Evolutionary conservation across 306 rosid species (phyloP), one percentile per base, ranked within the genome.

Genomic region (Casuarina glauca): DNA sequence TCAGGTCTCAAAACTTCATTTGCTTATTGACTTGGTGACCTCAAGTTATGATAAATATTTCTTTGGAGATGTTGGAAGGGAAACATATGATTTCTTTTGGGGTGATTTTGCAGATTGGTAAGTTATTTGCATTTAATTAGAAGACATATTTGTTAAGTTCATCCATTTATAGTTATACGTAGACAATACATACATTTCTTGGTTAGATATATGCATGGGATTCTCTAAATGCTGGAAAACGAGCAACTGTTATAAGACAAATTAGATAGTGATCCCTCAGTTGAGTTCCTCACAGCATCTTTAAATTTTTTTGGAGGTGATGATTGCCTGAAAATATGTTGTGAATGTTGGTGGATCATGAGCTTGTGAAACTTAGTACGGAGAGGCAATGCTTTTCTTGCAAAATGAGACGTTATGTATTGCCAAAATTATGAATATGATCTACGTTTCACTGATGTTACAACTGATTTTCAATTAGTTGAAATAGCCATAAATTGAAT

Each of bases 61-160:
- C 88, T 92, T 92, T 79, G 98, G 98, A 79, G 98, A 94, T 82
- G 87, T 89, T 61, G 98, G 95, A 72, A 88, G 98, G 79, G 98
- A 94, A 79, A 78, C 81, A 32, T 94, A 92, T 80, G 95, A 92
- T 74, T 94, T 94, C 86, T 94, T 94, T 84, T 94, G 98, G 98
- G 93, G 89, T 61, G 98, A 94, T 87, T 92, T 94, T 76, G 98
- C 98, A 35, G 98, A 94, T 82, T 94, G 98, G 98, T 94, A 90
- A 38, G 81, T 52, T 75, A 17, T 16, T 58, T 64, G 70, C 63
- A 75, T 68, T 71, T 38, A 8, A 41, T 66, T 12, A 1, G 35
- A 42, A 15, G n/a, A 66, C 39, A 42, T 17, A 66, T 42, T 15
- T 66, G 16, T 42, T 7, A 39, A 66, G 43, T 6, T 42, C 17